These are phyloP conservation scores for Cladophialophora psammophila DNA, from an alignment of 2,329 filamentous ascomycete genomes.

Conservation along the genomic window DNA sequence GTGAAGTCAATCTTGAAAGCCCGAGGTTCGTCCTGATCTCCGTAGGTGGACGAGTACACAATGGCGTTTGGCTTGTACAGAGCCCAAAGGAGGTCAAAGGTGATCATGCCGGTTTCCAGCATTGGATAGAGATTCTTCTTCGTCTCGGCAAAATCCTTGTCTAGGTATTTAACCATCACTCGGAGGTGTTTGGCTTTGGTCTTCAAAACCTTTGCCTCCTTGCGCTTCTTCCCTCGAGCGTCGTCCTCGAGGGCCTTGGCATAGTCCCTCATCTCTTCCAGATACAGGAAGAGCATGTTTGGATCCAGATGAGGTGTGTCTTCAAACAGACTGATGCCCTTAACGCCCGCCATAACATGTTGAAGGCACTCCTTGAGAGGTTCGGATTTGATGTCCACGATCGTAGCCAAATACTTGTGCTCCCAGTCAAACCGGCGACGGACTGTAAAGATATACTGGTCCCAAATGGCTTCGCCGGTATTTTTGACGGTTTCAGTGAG, in stretches of 20 bases:
- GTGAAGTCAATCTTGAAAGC: constrained; percentile 83
- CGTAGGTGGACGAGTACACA: constrained; percentile 78
- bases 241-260: constrained; percentile 71
- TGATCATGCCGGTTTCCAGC: constrained; percentile 67
- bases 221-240: constrained; percentile 59
- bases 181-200: constrained; percentile 64
- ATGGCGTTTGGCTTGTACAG: constrained; percentile 87
- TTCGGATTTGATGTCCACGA: constrained; percentile 87
- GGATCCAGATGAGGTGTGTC: constrained; percentile 77
- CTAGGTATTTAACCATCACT: constrained; percentile 76
- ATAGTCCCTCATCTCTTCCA: constrained; percentile 74
- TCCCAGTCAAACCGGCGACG: constrained; percentile 84
- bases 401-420: constrained; percentile 76
- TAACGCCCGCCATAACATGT: constrained; percentile 76
- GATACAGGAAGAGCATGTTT: constrained; percentile 76
- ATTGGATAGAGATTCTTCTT: constrained; percentile 84
- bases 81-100: constrained; percentile 87
- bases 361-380: constrained; percentile 73
- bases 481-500: constrained; percentile 71
- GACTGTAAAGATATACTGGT: constrained; percentile 83
- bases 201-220: constrained; percentile 47
- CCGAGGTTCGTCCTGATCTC: constrained; percentile 75
- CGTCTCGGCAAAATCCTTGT: constrained; percentile 78
- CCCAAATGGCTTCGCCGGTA: constrained; percentile 70
- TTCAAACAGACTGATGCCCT: constrained; percentile 79